Evolutionary conservation across 176 grass and related monocot genomes (phyloP), one percentile per base, ranked within the genome.

Genomic region (Musa acuminata): DNA sequence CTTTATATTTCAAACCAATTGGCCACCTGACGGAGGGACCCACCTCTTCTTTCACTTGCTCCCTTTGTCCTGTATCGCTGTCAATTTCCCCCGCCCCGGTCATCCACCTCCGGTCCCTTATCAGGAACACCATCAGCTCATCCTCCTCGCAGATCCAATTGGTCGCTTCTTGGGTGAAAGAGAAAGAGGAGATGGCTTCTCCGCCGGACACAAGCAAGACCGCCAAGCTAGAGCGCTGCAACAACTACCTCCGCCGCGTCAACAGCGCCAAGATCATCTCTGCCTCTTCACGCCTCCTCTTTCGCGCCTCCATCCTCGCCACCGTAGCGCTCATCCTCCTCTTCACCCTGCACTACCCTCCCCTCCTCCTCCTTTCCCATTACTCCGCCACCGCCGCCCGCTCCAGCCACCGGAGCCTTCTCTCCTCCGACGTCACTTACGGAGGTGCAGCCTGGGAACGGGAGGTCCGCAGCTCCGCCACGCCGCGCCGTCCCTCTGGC

Each of bases 311-410:
- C 81, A 70, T 96, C 64, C 77, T 91, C 24, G 72, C 88, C 89
- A 86, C 86, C 59, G 77, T 91, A 62, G 77, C 73, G 2, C 89
- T 92, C 77, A 78, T 92, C 63, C 81, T 85, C 77, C 77, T 89
- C 67, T 85, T 92, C 84, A 81, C 88, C 55, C 71, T 89, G 4
- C 86, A 89, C 77, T 87, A 87, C 84, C 92, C 87, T 16, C 87
- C 89, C 27, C 92, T 96, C 49, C 92, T 96, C 8, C 78, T 82
- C 78, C 82, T 85, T 54, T 57, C 76, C 1, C n/a, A 78, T 57
- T 8, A 68, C 5, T 0, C 68, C 59, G 66, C 35, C n/a, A n/a
- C n/a, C 35, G 14, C 71, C 59, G 72, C 23, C 79, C 72, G 77
- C 8, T 49, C 82, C 52, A 75, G 85, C 11, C 85, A 96, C 87